These are phyloP conservation scores for Paracoccidioides brasiliensis DNA, from an alignment of 2,329 filamentous ascomycete genomes.

Conservation along the genomic window DNA sequence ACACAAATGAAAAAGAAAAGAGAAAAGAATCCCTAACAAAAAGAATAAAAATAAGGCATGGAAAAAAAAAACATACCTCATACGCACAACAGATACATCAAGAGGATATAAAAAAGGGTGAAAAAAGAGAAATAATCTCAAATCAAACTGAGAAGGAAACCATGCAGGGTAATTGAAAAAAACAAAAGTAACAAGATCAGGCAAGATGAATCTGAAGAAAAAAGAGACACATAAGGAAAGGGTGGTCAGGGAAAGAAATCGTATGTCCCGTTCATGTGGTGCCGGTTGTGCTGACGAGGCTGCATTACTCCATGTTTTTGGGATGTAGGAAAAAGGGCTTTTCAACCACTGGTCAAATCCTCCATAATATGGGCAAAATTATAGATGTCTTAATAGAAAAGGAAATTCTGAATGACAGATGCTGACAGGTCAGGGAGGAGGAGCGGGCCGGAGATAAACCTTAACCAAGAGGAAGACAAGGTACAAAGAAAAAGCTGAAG, in stretches of 20 bases:
- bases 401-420: constrained; percentile 2
- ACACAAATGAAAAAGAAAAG: background rate
- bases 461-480: background rate
- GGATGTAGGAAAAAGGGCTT: background rate
- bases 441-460: constrained; percentile 9
- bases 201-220: too few species aligned
- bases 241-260: background rate
- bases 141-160: constrained; percentile 26
- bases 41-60: background rate
- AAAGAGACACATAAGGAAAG: background rate
- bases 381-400: background rate
- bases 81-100: background rate
- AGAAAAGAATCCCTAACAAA: background rate
- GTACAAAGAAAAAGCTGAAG: background rate
- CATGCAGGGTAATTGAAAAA: constrained; percentile 16
- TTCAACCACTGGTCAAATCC: background rate
- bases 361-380: constrained; percentile 1
- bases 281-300: background rate
- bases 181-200: constrained; percentile 12
- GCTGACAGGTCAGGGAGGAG: background rate
- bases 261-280: background rate
- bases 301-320: background rate
- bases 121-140: constrained; percentile 13
- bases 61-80: background rate
- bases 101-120: constrained; percentile 9